phyloP scores from a whole-genome alignment of 768 basidiomycete species.

The Tephrocybe sp. region DNA sequence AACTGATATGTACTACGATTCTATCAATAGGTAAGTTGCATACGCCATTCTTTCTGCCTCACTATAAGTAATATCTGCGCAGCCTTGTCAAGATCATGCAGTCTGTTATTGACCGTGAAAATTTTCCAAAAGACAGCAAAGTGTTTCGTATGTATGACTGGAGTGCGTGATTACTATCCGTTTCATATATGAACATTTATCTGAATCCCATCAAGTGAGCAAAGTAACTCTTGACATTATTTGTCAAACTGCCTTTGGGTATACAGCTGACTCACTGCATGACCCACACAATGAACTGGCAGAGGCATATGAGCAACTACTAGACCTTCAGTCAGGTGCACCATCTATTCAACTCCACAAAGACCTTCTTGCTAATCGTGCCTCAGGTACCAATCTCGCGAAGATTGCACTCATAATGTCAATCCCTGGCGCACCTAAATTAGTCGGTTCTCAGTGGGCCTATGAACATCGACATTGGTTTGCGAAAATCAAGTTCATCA shows the following conservation, averaged over 20 bases:
- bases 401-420: slow-evolving; percentile 30
- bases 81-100: slow-evolving; percentile 37
- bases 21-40: slow-evolving; percentile 37
- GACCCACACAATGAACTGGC: slow-evolving; percentile 47
- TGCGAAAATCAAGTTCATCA: slow-evolving; percentile 4
- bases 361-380: not conserved
- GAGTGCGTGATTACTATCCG: slow-evolving; percentile 31
- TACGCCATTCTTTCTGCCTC: not conserved
- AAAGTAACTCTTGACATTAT: slow-evolving; percentile 54
- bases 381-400: slow-evolving; percentile 30
- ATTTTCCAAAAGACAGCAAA: slow-evolving; percentile 22
- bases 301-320: slow-evolving; percentile 41
- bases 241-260: slow-evolving; percentile 48
- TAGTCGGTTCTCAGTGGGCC: slow-evolving; percentile 34
- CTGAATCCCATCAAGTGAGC: slow-evolving; percentile 32
- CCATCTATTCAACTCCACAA: too few relatives aligned
- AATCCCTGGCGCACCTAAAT: slow-evolving; percentile 31
- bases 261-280: slow-evolving; percentile 40
- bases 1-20: slow-evolving; percentile 44
- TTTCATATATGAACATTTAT: not conserved
- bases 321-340: slow-evolving; percentile 37
- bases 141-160: slow-evolving; percentile 41
- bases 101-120: slow-evolving; percentile 23
- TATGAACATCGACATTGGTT: slow-evolving; percentile 15
- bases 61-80: not conserved